Evolutionary conservation across 1,284 basidiomycete species (phyloP), one percentile per base, ranked within the genome.

Genomic region (Sporisorium exsertum): DNA sequence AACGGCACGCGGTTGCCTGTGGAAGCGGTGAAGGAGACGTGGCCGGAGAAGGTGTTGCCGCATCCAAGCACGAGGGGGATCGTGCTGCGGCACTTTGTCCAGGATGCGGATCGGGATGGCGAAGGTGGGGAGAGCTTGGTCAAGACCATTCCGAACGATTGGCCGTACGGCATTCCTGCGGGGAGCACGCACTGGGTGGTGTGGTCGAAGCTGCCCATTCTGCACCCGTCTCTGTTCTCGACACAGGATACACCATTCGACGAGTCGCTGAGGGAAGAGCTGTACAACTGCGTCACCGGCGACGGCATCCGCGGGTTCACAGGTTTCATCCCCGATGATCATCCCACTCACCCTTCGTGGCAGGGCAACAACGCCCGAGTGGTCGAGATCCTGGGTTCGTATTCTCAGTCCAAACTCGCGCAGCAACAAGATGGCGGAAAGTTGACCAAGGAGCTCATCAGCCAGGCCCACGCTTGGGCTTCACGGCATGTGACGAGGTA

Each of bases 81-180:
- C 1, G 43, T 46, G 9, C 24, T 69, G 42, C 9, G 62, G 8
- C 67, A 71, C 57, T 80, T 79, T 52, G 61, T 70, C 20, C 47
- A 50, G 6, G 76, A 76, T 51, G 52, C 64, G 0, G 63, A 66
- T 22, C 10, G 12, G 2, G 37, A 52, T 7, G 60, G 35, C 6
- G 67, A 77, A 13, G 35, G 8, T 0, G 61, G 49, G 4, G 61
- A 64, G 26, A 58, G 63, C 13, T 22, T 58, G 32, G 71, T 75
- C 24, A 78, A 77, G 35, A 35, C 45, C 8, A 74, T 82, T 13
- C 74, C 69, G 2, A 81, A 82, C 54, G 80, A 82, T 42, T 82
- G 81, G 81, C 81, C 81, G 16, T 82, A 82, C 43, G 79, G 61
- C n/a, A 65, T 82, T n/a, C 81, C 81, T 0, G 57, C 45, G 1